Evolutionary conservation across 805 yeast species (phyloP).

Genomic region (Candida ipomoeae): DNA sequence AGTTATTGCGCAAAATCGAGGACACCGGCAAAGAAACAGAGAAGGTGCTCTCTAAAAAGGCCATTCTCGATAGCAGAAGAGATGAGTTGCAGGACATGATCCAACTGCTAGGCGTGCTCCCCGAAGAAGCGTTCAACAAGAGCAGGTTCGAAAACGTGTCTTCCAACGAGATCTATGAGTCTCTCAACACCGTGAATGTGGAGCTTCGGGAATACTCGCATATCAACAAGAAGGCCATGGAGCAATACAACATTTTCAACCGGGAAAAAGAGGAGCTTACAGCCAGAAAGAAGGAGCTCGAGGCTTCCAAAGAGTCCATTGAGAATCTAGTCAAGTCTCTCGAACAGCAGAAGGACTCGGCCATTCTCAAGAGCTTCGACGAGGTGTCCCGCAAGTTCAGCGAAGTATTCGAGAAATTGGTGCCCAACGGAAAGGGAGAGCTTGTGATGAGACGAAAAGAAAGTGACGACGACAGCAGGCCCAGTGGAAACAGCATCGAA

Average conservation of each 20-base stretch:
- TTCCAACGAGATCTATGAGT: conserved; percentile 51
- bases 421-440: conserved; percentile 77
- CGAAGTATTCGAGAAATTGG: conserved; percentile 72
- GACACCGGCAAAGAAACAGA: conserved; percentile 62
- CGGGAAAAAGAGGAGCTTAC: conserved; percentile 66
- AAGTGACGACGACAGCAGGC: conserved; percentile 14
- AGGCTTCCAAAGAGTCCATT: conserved; percentile 66
- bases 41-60: conserved; percentile 56
- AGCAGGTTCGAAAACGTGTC: conserved; percentile 36
- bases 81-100: conserved; percentile 71
- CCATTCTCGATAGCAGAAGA: conserved; percentile 54
- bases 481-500: conserved; percentile 35
- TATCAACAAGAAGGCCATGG: conserved; percentile 85
- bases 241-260: conserved; percentile 70
- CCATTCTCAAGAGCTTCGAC: conserved; percentile 72
- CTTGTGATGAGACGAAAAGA: conserved; percentile 56
- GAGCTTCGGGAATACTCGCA: conserved; percentile 63
- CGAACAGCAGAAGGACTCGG: conserved; percentile 75
- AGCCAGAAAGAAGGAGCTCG: conserved; percentile 63
- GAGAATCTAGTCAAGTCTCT: conserved; percentile 64
- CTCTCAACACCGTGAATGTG: conserved; percentile 52
- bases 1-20: conserved; percentile 53
- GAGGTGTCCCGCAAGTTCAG: conserved; percentile 72
- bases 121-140: conserved; percentile 70
- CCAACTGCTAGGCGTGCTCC: conserved; percentile 81